Evolutionary conservation across 1,284 basidiomycete genomes (phyloP), one percentile per base, ranked within the genome.

Genomic region (Papiliotrema terrestris): DNA sequence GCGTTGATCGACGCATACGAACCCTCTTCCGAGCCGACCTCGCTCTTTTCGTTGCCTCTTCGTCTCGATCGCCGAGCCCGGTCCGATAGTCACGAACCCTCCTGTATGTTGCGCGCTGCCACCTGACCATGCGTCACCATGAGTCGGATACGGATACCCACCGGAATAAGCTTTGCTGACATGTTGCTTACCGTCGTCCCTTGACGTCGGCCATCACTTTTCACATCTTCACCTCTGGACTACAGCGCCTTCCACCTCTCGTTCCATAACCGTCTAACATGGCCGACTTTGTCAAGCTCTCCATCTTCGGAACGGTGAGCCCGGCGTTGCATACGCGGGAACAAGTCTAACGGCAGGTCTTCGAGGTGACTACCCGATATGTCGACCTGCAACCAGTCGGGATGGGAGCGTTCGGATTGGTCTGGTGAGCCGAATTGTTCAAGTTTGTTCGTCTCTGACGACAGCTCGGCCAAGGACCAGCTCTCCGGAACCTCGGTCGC

Each of bases 381-480:
- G 89, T 96, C 75, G 95, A 98, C 81, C 86, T 99, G 23, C 96
- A 98, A 75, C 95, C 95, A n/a, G 95, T 98, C 46, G 96, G 95
- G 77, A 98, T 98, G 95, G 95, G 93, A 63, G 93, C 93, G 44
- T 96, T 96, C 72, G 93, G 93, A 59, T 88, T 97, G 57, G 93
- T 97, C 48, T 97, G 93, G 90, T 93, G 68, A 62, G 85, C 78
- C 36, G n/a, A 35, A 3, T 52, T 8, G 19, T 22, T 14, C 14
- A 54, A 9, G 1, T 20, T 45, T 9, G 20, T 38, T 15, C 15
- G 19, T 43, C 37, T 41, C 36, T 25, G 25, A 39, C 19, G 32
- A 23, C 65, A 93, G 93, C 74, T 98, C 95, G 19, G 93, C 95
- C 45, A 98, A 96, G 78, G 96, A 98, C 77, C 93, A 98, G 79